Percentiles rank a stretch among this genome's conserved stretches.
Conservation (phyloP, 2,329 filamentous ascomycete species). For the Lasiodiplodia hormozganensis region DNA sequence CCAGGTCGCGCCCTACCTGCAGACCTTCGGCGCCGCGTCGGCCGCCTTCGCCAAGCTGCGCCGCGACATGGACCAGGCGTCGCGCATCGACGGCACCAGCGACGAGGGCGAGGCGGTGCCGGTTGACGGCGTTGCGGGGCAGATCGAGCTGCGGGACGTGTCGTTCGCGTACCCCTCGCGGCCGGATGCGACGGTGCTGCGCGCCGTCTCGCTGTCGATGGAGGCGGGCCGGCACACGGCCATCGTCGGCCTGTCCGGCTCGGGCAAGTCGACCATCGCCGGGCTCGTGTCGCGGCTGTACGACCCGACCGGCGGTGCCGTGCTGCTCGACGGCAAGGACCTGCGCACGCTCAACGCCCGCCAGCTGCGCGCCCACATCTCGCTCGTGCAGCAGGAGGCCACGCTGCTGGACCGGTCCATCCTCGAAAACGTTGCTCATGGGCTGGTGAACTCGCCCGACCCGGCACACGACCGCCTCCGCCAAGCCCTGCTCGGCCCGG, state of each 20-base stretch:
- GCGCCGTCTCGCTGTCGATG: conserved; percentile 45
- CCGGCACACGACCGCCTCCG: conserved; percentile 51
- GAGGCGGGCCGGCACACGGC: conserved; percentile 49
- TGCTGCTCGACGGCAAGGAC: conserved; percentile 47
- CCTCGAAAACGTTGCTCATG: conserved; percentile 61
- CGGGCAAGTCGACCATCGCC: conserved; percentile 53
- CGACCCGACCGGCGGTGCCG: conserved; percentile 43
- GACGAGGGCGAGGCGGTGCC: conserved; percentile 53
- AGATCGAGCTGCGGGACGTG: conserved; percentile 41
- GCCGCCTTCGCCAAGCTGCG: conserved; percentile 65
- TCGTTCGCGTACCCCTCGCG: conserved; percentile 52
- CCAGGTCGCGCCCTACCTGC: conserved; percentile 56
- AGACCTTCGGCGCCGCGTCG: conserved; percentile 57
- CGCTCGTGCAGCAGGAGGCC: conserved; percentile 60
- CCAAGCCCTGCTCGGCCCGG: conserved; percentile 55
- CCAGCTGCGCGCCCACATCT: conserved; percentile 45
- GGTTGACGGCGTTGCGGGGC: conserved; percentile 33
- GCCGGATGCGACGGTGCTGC: conserved; percentile 47
- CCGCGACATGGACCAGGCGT: conserved; percentile 61
- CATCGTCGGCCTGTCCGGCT: conserved; percentile 42
- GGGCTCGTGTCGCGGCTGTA: conserved; percentile 49
- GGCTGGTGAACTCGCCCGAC: conserved; percentile 51
- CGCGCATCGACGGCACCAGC: conserved; percentile 49
- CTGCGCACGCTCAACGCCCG: conserved; percentile 48
- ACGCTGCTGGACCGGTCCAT: conserved; percentile 59